Evolutionary conservation across 805 yeast species (phyloP), one percentile per base, ranked within the genome.

Genomic region (Brettanomyces custersianus): DNA sequence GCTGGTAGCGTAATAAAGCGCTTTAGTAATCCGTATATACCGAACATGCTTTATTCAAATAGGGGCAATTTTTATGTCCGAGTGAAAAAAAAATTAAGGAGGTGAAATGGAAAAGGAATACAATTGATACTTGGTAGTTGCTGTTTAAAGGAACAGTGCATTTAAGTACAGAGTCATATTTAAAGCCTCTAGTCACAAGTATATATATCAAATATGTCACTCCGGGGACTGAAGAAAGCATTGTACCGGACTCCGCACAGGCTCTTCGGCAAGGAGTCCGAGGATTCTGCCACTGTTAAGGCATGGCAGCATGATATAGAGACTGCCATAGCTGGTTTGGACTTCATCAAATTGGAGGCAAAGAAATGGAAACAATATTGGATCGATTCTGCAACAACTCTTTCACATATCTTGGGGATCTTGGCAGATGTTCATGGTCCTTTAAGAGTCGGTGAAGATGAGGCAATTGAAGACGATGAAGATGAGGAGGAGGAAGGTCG

Each of bases 281-380:
- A 19, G 4, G 70, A 66, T 37, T 74, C 69, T 44, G 61, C 59
- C 23, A 42, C 58, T 11, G 51, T 68, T 9, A 42, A 46, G n/a
- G 59, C 57, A 31, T 70, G 71, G 60, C 63, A 62, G 37, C 62
- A 65, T 39, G 74, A 69, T 41, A 43, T 69, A 8, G 55, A 60
- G 34, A 46, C 54, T 4, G 56, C 70, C 1, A 49, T 64, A 21
- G 62, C 65, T 16, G 77, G 74, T 2, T 48, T 72, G 26, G 60
- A 62, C 31, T 71, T 56, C 39, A 40, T 71, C 35, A 47, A 59
- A 23, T 44, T 47, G 11, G 55, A 59, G 29, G 48, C 53, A 27
- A 44, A 45, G 32, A 50, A 51, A 33, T 55, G 57, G 55, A 39
- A 47, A 17, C 34, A 45, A 25, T 39, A 46, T 33, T 50, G 62